phyloP scores from a whole-genome alignment of 1,284 basidiomycete genomes.

The Moesziomyces parantarcticus region DNA sequence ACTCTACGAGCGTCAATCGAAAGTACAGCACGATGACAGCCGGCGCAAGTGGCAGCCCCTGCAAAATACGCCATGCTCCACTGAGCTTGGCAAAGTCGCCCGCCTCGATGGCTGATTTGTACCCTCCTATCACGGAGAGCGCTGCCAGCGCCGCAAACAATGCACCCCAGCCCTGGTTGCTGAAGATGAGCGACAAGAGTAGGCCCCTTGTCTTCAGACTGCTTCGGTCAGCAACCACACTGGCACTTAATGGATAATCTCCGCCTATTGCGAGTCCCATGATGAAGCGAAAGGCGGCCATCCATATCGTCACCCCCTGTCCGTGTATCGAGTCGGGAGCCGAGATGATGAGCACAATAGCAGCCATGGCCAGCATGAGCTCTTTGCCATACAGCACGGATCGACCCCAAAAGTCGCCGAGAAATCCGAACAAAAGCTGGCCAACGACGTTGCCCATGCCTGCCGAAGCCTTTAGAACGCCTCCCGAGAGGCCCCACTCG shows the following conservation, averaged over 20 bases:
- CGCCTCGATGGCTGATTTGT: slow-evolving; percentile 71
- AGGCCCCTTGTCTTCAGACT: slow-evolving; percentile 40
- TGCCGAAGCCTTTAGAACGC: slow-evolving; percentile 54
- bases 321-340: slow-evolving; percentile 47
- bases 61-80: slow-evolving; percentile 57
- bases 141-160: slow-evolving; percentile 74
- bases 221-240: slow-evolving; percentile 48
- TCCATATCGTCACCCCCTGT: slow-evolving; percentile 46
- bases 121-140: slow-evolving; percentile 76
- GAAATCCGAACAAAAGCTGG: slow-evolving; percentile 48
- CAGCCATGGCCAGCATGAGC: slow-evolving; percentile 51
- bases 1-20: slow-evolving; percentile 69
- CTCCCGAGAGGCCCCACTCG: slow-evolving; percentile 49
- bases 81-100: slow-evolving; percentile 35
- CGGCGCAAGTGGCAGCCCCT: slow-evolving; percentile 56
- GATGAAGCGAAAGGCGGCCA: slow-evolving; percentile 41
- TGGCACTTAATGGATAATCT: slow-evolving; percentile 79
- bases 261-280: slow-evolving; percentile 74
- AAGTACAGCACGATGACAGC: slow-evolving; percentile 70
- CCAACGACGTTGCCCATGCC: slow-evolving; percentile 57
- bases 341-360: slow-evolving; percentile 51
- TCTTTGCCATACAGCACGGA: slow-evolving; percentile 57
- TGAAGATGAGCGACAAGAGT: slow-evolving; percentile 67
- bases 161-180: slow-evolving; percentile 60
- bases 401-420: slow-evolving; percentile 49